Evolutionary conservation across 1,284 basidiomycete genomes (phyloP), one percentile per base, ranked within the genome.

Genomic region (Pseudozyma tsukubaensis): DNA sequence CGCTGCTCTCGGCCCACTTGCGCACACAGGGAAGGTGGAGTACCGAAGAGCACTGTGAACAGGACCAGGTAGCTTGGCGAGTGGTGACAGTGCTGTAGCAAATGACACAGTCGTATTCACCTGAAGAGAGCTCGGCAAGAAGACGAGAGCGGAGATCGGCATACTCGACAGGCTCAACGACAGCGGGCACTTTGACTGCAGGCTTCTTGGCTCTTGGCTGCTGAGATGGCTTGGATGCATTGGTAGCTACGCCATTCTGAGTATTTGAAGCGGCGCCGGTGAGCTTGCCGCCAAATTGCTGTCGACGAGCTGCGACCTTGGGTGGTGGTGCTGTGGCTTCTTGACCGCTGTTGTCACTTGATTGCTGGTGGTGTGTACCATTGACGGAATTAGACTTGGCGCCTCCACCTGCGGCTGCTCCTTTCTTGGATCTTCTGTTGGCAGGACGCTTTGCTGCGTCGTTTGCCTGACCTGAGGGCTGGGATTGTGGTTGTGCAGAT

Each of bases 1-100:
- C 81, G 54, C 81, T 83, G 57, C 72, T 63, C 32, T 76, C 71
- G 11, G 83, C 81, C 83, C 83, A 84, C 48, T 78, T 80, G 67
- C 79, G 72, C 3, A 78, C 76, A 58, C 83, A 84, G 14, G 57
- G 57, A 14, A 84, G 64, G 47, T 84, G 83, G 1, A 84, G 60
- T 2, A 84, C 82, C 8, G 79, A 67, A 60, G 77, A 73, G 70
- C 83, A 84, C 49, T 82, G 76, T 6, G 76, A 59, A 52, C 83
- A 84, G 2, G 79, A 81, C 83, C 83, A 84, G 12, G 76, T 67
- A 16, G 80, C 67, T 42, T 79, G 68, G 19, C 73, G 74, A 5
- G 68, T 77, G 3, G 76, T 73, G 39, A 83, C 70, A 44, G 78
- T 72, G 50, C 67, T 76, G 72, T 80, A 84, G 77, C 83, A 84